Percentiles rank a stretch among this genome's conserved stretches.
phyloP scores from a whole-genome alignment of 2,329 filamentous ascomycete species.

The Verticillium isaacii region DNA sequence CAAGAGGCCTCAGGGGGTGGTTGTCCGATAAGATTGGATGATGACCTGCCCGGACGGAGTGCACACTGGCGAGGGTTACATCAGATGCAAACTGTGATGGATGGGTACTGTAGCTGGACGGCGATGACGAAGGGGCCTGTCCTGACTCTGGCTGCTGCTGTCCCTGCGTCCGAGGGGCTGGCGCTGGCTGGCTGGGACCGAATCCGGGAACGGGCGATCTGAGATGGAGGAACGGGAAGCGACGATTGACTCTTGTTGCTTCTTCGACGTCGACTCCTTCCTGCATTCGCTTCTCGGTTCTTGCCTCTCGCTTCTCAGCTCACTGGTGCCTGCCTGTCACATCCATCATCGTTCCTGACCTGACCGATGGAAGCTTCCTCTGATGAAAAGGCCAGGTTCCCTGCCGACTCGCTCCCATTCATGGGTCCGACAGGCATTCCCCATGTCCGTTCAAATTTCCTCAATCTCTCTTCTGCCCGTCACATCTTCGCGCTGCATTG shows the following conservation, averaged over 20 bases:
- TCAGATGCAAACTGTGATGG: conserved; percentile 1
- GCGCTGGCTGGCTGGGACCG: not conserved
- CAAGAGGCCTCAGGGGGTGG: not conserved
- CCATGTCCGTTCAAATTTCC: conserved; percentile 6
- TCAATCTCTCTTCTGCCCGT: conserved; percentile 5
- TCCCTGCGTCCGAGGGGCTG: not conserved
- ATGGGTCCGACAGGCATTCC: conserved; percentile 6
- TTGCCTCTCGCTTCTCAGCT: not conserved
- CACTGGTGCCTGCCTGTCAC: not conserved
- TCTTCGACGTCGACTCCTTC: not conserved
- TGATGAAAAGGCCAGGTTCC: not conserved
- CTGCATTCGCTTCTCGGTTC: not conserved
- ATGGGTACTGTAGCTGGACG: not conserved
- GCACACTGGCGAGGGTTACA: not conserved
- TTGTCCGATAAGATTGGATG: conserved; percentile 1
- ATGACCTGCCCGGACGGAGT: not conserved
- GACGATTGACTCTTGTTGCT: not conserved
- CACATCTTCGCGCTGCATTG: conserved; percentile 10
- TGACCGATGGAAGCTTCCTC: not conserved
- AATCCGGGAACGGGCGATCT: not conserved
- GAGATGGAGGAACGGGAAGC: not conserved
- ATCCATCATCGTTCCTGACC: not conserved
- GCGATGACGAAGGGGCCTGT: not conserved
- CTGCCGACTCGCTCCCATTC: not conserved
- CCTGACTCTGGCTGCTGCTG: not conserved